Base-by-base conservation (phyloP, 805 yeast species). In the Metschnikowia koreensis region DNA sequence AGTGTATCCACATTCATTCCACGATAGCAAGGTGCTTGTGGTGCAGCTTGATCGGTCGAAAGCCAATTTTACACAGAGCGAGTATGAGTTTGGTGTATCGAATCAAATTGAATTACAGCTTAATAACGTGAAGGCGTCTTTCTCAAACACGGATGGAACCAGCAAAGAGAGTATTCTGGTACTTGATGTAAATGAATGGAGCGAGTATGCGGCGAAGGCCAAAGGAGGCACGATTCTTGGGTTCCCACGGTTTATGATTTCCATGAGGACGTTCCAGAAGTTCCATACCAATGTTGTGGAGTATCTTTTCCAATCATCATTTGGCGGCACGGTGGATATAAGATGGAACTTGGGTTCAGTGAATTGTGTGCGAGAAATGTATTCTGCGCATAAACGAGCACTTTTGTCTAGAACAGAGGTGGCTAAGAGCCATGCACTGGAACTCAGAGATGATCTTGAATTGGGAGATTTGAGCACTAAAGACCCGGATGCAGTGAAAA, bases 311-410 rank as follows among this genome's bases (percentile, higher is more conserved):
- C 77, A 76, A 43, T 83, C 94, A 46, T 74, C 83, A 1, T 90
- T 94, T 71, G 96, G 89, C 8, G 97, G 97, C 28, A 83, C 89
- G 13, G 94, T 94, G 38, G 96, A 90, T 53, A 84, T 94, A 1
- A 80, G 89, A 45, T 94, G 99, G 99, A 94, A 94, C 65, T 71
- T 94, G 29, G 97, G 98, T 0, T 86, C 96, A 0, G 84, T 94
- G 16, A 89, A 87, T 61, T 90, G 90, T 57, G 89, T 94, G 34
- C 76, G 96, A 36, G 97, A 90, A 61, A 91, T 94, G 96, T 87
- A 92, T 85, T 80, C 90, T 12, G 81, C 91, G 2, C 97, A 94
- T 70, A 84, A 83, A 1, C 80, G 83, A 41, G 87, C 97, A 0
- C 72, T 89, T 47, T 76, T 81, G 3, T 79, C 90, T 5, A 78